Evolutionary conservation across 306 rosid genomes (phyloP), one percentile per base, ranked within the genome.

Genomic region (Alnus rubra): DNA sequence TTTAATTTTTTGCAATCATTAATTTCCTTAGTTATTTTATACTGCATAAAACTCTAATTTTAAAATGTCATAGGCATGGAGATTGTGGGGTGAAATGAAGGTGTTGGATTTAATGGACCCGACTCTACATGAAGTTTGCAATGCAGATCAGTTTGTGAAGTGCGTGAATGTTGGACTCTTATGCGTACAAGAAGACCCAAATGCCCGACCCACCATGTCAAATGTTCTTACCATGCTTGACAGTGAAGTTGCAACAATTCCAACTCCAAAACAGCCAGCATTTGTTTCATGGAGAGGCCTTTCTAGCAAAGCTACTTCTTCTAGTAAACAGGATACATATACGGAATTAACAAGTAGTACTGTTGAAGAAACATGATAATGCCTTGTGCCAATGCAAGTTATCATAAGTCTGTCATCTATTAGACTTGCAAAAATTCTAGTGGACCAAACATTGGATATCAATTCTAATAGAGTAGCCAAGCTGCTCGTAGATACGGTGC

Each of bases 111-210:
- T 87, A 33, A 84, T 81, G 90, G 90, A 88, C 55, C 39, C 23
- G 39, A 53, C 71, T 37, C 0, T 88, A 37, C 9, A 52, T 15
- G 88, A 79, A 81, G 72, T 75, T 50, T 86, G 79, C 76, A 23
- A 81, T 13, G n/a, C 35, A 53, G 53, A 33, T 30, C 73, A 84
- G 69, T 88, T 88, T 7, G 2, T 76, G 0, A 90, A 54, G 78
- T 90, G 88, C 65, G 88, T 85, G 2, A 70, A 11, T 4, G 12
- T 86, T 55, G 90, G 83, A 4, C 82, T 90, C 1, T 51, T 86
- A 44, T 88, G 94, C 23, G 83, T 81, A n/a, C 91, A 90, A 77
- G 90, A 90, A 45, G 89, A 88, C 39, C 90, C 90, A 0, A 33
- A n/a, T 58, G 90, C 88, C 45, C 78, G 93, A 2, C 93, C 87